These are phyloP conservation scores for Phytophthora colocasiae DNA, from an alignment of 352 stramenopile species.

Conservation along the genomic window DNA sequence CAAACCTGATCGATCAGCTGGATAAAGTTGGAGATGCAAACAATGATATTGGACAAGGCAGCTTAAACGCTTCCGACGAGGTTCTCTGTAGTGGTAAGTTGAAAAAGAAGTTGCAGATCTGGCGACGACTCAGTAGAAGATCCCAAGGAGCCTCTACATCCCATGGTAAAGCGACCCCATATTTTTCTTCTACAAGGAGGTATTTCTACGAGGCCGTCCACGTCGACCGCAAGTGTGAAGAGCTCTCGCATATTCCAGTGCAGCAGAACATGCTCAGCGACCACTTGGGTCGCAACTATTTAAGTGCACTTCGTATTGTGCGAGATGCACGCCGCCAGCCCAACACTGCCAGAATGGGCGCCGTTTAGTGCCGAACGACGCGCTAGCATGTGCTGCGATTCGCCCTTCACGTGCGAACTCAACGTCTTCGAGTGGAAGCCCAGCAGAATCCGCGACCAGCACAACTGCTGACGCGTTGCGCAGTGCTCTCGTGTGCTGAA, in stretches of 20 bases:
- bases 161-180: constrained; percentile 76
- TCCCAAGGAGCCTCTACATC: constrained; percentile 81
- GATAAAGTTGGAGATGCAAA: constrained; percentile 52
- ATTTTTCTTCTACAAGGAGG: constrained; percentile 85
- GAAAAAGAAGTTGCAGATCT: too few relatives aligned
- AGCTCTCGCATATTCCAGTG: constrained; percentile 79
- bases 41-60: constrained; percentile 42
- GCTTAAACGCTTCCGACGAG: constrained; percentile 41
- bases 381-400: constrained; percentile 91
- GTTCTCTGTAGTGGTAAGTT: constrained; percentile 40
- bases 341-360: constrained; percentile 70
- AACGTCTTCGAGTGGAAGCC: constrained; percentile 88
- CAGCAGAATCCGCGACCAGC: constrained; percentile 91
- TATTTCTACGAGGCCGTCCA: constrained; percentile 84
- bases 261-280: constrained; percentile 90
- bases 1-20: constrained; percentile 82
- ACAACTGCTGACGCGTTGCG: constrained; percentile 90
- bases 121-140: constrained; percentile 55
- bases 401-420: constrained; percentile 91
- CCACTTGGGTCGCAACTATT: constrained; percentile 82
- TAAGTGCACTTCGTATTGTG: constrained; percentile 81
- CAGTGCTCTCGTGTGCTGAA: constrained; percentile 81
- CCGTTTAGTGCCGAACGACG: constrained; percentile 84
- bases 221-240: constrained; percentile 76
- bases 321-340: constrained; percentile 71